phyloP scores from a whole-genome alignment of 2,329 filamentous ascomycete genomes.

The Fusarium sp. region DNA sequence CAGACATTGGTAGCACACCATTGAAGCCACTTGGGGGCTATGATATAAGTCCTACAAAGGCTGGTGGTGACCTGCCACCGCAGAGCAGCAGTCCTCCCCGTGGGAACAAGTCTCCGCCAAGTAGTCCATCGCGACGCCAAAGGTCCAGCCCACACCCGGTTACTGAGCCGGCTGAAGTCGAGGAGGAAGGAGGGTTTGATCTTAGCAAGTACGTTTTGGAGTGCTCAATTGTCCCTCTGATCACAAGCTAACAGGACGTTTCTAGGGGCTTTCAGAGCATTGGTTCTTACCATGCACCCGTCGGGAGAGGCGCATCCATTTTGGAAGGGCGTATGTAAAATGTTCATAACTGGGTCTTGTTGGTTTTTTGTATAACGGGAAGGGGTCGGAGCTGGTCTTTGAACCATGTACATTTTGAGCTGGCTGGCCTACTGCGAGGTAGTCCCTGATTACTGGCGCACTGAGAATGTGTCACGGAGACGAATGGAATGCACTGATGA shows the following conservation, averaged over 20 bases:
- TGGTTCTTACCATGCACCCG: conserved; percentile 70
- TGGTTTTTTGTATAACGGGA: conserved; percentile 14
- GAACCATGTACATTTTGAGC: conserved; percentile 9
- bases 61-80: conserved; percentile 54
- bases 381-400: conserved; percentile 6
- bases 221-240: neutral
- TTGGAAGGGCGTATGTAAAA: conserved; percentile 51
- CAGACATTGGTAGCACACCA: conserved; percentile 80
- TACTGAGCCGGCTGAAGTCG: conserved; percentile 48
- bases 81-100: conserved; percentile 71
- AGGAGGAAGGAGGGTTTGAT: conserved; percentile 68
- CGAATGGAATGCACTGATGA: conserved; percentile 30
- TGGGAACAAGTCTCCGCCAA: conserved; percentile 63
- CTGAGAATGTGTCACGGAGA: conserved; percentile 17
- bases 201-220: conserved; percentile 64
- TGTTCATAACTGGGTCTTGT: conserved; percentile 10
- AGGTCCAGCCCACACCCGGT: conserved; percentile 46
- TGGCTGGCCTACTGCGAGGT: neutral
- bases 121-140: conserved; percentile 62
- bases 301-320: conserved; percentile 60
- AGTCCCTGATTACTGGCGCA: conserved; percentile 4
- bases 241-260: conserved; percentile 19
- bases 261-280: conserved; percentile 74
- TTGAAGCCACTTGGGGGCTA: conserved; percentile 62
- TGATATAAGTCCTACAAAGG: conserved; percentile 71